phyloP scores from a whole-genome alignment of 169 alveolate species.

The Plasmodium chabaudi region DNA sequence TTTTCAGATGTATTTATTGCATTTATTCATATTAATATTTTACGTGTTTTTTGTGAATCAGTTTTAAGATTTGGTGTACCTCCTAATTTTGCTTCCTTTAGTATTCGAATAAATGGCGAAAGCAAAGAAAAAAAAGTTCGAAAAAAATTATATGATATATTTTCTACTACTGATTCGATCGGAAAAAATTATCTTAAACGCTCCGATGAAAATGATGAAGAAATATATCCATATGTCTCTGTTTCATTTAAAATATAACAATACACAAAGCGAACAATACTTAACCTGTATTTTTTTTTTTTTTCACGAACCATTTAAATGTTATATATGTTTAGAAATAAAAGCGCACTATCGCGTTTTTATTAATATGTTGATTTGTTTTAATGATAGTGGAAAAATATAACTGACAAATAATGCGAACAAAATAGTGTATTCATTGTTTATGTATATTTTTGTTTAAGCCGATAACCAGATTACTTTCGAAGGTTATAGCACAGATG shows the following conservation, averaged over 20 bases:
- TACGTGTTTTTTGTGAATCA: slow-evolving; percentile 93
- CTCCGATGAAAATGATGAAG: slow-evolving; percentile 64
- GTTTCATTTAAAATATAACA: slow-evolving; percentile 68
- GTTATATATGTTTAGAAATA: no score
- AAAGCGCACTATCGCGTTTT: no score
- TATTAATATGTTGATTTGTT: no score
- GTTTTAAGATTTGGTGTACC: slow-evolving; percentile 93
- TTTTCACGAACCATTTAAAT: no score
- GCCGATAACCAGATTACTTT: no score
- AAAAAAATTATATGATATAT: slow-evolving; percentile 46
- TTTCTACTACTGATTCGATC: slow-evolving; percentile 43
- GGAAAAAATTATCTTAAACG: slow-evolving; percentile 48
- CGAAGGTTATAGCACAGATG: no score
- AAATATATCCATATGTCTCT: slow-evolving; percentile 64
- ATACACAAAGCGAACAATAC: neutral
- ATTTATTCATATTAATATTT: slow-evolving; percentile 91
- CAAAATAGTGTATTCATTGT: no score
- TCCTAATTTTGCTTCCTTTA: slow-evolving; percentile 88
- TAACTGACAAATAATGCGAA: no score
- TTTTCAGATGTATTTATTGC: slow-evolving; percentile 91
- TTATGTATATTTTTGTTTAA: no score
- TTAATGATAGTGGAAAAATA: no score
- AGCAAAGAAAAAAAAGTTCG: slow-evolving; percentile 69
- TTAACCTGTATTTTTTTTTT: no score
- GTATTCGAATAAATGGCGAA: slow-evolving; percentile 79